phyloP scores from a whole-genome alignment of 2,329 filamentous ascomycete species.

The Trichoderma atroviride region DNA sequence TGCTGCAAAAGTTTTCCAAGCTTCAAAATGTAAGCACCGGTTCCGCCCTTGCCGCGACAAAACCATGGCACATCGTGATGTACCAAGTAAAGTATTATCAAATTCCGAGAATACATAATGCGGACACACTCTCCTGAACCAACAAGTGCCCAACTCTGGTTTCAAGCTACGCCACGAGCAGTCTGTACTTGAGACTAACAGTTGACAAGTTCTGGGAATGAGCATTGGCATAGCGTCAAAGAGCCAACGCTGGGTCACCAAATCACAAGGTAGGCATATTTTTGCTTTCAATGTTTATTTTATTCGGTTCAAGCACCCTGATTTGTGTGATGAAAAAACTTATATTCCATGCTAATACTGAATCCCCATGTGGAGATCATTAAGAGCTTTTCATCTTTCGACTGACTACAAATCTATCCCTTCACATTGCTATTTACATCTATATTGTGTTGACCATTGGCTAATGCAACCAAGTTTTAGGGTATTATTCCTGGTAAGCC shows the following conservation, averaged over 20 bases:
- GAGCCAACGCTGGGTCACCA: background rate
- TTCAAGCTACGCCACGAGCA: background rate
- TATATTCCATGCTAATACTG: conserved; percentile 80
- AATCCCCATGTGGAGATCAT: conserved; percentile 67
- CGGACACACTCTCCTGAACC: conserved; percentile 42
- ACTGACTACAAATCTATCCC: conserved; percentile 57
- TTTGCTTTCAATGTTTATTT: conserved; percentile 29
- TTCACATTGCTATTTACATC: conserved; percentile 29
- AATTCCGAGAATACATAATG: conserved; percentile 48
- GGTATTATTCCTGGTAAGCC: conserved; percentile 51
- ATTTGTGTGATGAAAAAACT: conserved; percentile 65
- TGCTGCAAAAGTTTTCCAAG: background rate
- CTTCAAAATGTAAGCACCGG: conserved; percentile 21
- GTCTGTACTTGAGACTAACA: conserved; percentile 12
- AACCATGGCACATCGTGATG: conserved; percentile 41
- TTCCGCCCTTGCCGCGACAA: conserved; percentile 2
- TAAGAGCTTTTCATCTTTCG: conserved; percentile 83
- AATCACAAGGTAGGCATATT: conserved; percentile 34
- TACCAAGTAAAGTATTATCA: conserved; percentile 45
- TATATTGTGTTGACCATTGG: conserved; percentile 19
- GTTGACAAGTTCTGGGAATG: background rate
- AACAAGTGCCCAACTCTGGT: conserved; percentile 13
- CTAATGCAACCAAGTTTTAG: conserved; percentile 30
- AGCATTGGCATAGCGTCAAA: background rate
- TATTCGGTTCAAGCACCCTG: conserved; percentile 18